Percentiles rank a stretch among this genome's conserved stretches.
Conservation (phyloP, 2,329 filamentous ascomycete genomes). For the Pyrenophora teres region DNA sequence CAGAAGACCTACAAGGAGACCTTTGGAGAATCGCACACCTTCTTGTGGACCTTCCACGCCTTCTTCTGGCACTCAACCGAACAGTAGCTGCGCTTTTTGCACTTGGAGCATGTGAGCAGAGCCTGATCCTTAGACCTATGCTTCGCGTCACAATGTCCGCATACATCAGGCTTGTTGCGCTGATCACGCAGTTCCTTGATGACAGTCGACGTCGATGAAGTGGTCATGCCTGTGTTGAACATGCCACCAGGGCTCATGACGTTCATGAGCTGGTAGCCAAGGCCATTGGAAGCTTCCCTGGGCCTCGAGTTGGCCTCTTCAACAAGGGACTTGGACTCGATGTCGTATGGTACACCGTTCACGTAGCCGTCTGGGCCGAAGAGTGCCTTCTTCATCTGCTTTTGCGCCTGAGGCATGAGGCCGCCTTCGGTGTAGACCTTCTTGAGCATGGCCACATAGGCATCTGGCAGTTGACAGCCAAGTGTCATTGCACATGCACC, state of each 20-base stretch:
- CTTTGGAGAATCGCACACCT: conserved; percentile 21
- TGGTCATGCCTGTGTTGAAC: conserved; percentile 20
- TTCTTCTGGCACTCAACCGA: conserved; percentile 36
- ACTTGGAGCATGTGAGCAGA: conserved; percentile 32
- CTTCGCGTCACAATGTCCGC: conserved; percentile 19
- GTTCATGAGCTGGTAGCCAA: conserved; percentile 17
- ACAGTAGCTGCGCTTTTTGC: conserved; percentile 38
- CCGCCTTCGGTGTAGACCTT: conserved; percentile 24
- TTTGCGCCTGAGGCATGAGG: conserved; percentile 17
- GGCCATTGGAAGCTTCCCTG: not conserved
- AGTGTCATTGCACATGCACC: conserved; percentile 27
- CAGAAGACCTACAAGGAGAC: not conserved
- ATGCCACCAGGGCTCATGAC: conserved; percentile 16
- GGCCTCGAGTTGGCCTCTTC: conserved; percentile 11
- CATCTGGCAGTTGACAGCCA: conserved; percentile 18
- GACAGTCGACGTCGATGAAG: conserved; percentile 13
- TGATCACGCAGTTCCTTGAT: conserved; percentile 27
- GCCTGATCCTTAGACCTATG: not conserved
- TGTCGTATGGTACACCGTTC: conserved; percentile 26
- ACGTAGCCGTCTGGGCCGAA: conserved; percentile 21
- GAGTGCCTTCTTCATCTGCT: conserved; percentile 27
- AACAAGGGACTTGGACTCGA: conserved; percentile 20
- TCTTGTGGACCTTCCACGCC: conserved; percentile 43
- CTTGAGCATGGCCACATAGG: conserved; percentile 21
- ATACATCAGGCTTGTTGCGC: conserved; percentile 17